Evolutionary conservation across 306 rosid genomes (phyloP).

Genomic region (Cajanus cajan): DNA sequence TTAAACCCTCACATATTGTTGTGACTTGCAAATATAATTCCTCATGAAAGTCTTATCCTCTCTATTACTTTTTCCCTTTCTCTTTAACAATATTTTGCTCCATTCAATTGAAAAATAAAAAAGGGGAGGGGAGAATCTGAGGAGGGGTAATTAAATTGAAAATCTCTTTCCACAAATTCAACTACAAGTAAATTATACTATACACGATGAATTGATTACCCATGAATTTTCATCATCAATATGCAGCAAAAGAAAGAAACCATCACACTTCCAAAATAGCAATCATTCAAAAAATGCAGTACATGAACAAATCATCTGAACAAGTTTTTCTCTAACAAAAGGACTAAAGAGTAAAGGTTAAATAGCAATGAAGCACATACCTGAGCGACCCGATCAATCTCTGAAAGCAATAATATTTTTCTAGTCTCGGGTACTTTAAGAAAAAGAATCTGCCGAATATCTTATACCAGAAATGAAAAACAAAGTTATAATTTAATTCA

Average conservation of each 20-base stretch:
- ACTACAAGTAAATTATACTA: background rate
- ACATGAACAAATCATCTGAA: background rate
- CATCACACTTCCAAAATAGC: slow-evolving; percentile 2
- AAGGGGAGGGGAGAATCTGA: background rate
- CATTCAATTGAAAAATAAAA: background rate
- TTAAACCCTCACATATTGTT: background rate
- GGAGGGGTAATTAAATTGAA: background rate
- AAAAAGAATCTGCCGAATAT: slow-evolving; percentile 86
- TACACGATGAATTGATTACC: slow-evolving; percentile 1
- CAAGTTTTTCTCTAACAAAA: background rate
- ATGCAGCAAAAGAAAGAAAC: slow-evolving; percentile 8
- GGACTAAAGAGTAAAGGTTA: background rate
- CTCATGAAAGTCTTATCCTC: background rate
- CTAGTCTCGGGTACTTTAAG: slow-evolving; percentile 88
- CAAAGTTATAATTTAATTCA: slow-evolving; percentile 35
- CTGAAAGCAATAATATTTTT: slow-evolving; percentile 71
- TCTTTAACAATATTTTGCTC: background rate
- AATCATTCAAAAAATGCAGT: slow-evolving; percentile 5
- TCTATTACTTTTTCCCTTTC: background rate
- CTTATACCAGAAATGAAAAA: slow-evolving; percentile 54
- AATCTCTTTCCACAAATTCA: background rate
- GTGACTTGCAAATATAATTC: slow-evolving; percentile 16
- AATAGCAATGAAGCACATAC: slow-evolving; percentile 38
- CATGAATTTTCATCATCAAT: slow-evolving; percentile 6
- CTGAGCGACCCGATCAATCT: slow-evolving; percentile 95